Evolutionary conservation across 192 early-diverging fungal genomes (phyloP).

Genomic region (Phycomyces nitens): DNA sequence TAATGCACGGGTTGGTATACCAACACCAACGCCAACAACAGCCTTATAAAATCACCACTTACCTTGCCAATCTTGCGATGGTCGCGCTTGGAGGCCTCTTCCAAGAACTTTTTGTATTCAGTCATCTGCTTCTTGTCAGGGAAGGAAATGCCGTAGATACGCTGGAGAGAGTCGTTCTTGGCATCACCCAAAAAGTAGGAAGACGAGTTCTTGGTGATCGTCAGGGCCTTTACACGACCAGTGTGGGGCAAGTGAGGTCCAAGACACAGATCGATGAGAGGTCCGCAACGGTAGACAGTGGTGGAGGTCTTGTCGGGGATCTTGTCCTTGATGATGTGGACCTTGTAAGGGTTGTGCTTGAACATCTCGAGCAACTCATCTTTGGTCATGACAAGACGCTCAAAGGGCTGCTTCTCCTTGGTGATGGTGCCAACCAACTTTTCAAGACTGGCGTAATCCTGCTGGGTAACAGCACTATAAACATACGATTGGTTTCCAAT

Average conservation of each 20-base stretch:
- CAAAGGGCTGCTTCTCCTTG: slow-evolving; percentile 95
- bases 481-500: too few relatives aligned
- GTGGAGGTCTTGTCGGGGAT: slow-evolving; percentile 90
- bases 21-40: too few relatives aligned
- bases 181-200: slow-evolving; percentile 98
- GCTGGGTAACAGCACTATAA: slow-evolving; percentile 66
- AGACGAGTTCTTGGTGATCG: slow-evolving; percentile 94
- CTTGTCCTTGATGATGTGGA: slow-evolving; percentile 87
- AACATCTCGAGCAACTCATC: slow-evolving; percentile 95
- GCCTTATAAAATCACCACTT: background rate
- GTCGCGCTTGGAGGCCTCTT: slow-evolving; percentile 94
- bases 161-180: slow-evolving; percentile 97
- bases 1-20: too few relatives aligned
- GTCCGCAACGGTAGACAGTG: slow-evolving; percentile 98
- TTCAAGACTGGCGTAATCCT: slow-evolving; percentile 86
- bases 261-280: slow-evolving; percentile 94
- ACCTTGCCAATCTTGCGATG: slow-evolving; percentile 92
- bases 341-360: slow-evolving; percentile 97
- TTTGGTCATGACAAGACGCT: slow-evolving; percentile 85
- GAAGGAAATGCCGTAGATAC: slow-evolving; percentile 98
- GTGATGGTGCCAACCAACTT: slow-evolving; percentile 81
- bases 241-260: slow-evolving; percentile 97
- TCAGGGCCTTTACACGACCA: slow-evolving; percentile 89
- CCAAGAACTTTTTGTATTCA: slow-evolving; percentile 93
- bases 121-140: slow-evolving; percentile 97